Conservation (phyloP, 2,329 filamentous ascomycete species). For the Thielaviopsis euricoi region DNA sequence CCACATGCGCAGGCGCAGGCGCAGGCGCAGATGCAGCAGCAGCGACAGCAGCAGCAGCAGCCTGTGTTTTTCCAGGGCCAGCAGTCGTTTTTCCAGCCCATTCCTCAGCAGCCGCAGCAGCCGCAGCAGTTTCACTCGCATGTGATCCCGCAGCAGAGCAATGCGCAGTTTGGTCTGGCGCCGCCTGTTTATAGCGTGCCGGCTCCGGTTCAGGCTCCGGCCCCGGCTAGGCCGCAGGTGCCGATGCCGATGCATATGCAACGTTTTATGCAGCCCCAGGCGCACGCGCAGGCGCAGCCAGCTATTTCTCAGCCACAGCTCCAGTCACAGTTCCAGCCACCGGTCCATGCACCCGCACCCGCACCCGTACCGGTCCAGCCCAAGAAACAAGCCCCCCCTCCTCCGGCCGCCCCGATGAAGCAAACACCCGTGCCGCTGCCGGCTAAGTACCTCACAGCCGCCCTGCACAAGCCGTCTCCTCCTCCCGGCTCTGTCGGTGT, state of each 20-base stretch:
- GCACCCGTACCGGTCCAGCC: background rate
- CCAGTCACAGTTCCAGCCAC: background rate
- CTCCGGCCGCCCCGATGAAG: slow-evolving; percentile 19
- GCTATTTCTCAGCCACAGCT: background rate
- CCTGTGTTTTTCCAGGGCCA: background rate
- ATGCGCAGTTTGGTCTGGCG: background rate
- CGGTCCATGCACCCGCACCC: background rate
- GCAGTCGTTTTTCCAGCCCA: background rate
- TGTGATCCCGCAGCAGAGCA: background rate
- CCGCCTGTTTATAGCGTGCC: background rate
- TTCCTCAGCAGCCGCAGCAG: background rate
- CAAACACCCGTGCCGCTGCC: slow-evolving; percentile 29
- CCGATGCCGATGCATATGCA: no score
- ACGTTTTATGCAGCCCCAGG: background rate
- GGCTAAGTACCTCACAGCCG: slow-evolving; percentile 20
- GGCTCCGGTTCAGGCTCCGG: no score
- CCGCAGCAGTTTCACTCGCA: background rate
- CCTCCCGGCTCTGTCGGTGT: background rate
- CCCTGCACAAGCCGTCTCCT: background rate
- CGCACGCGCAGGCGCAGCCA: background rate
- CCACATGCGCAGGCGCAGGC: background rate
- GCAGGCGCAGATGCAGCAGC: background rate
- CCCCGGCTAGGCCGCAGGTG: background rate
- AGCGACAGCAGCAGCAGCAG: background rate
- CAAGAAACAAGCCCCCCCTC: background rate